Percentiles rank a stretch among this genome's conserved stretches.
Conservation (phyloP, 305 asterid species). For the Withania somnifera region DNA sequence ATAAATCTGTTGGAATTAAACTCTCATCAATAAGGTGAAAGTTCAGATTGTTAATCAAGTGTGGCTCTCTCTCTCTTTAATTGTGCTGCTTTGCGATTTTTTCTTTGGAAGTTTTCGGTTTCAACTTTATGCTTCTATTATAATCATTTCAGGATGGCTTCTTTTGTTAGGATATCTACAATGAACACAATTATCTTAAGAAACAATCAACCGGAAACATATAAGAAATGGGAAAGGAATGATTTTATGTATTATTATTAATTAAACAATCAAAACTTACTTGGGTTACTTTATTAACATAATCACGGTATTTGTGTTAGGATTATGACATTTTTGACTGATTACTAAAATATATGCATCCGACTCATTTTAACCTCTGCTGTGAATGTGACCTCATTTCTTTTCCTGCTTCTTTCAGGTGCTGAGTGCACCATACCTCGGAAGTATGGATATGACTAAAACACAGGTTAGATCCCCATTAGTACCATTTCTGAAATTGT, state of each 20-base stretch:
- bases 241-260: not conserved
- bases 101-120: not conserved
- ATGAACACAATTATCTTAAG: not conserved
- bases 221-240: not conserved
- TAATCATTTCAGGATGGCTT: not conserved
- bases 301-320: not conserved
- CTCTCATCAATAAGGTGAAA: too few species aligned
- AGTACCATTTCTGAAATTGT: not conserved
- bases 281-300: not conserved
- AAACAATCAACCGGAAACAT: not conserved
- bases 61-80: too few species aligned
- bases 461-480: conserved; percentile 31
- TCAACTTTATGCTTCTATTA: not conserved
- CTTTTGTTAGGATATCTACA: not conserved
- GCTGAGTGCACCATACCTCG: conserved; percentile 70
- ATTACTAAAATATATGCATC: not conserved
- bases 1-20: not conserved
- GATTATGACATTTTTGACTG: not conserved
- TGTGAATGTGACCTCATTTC: not conserved
- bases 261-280: not conserved
- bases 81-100: not conserved
- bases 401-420: conserved; percentile 34
- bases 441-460: conserved; percentile 15
- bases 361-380: not conserved
- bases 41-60: too few species aligned